Evolutionary conservation across 108 stramenopile genomes (phyloP).

Genomic region (Nannochloropsis salina): DNA sequence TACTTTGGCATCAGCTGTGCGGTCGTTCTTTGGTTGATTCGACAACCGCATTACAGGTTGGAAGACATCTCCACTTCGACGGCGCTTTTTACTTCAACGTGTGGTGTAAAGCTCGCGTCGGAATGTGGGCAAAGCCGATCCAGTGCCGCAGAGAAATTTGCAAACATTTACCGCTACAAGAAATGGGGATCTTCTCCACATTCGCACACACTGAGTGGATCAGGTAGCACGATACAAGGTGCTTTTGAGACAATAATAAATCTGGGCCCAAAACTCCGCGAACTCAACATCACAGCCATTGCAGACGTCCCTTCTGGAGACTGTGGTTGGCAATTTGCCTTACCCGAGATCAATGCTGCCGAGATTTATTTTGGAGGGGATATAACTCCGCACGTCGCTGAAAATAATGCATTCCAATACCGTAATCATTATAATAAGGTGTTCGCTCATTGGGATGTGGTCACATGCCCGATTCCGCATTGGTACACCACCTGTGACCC

Average conservation of each 20-base stretch:
- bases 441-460: neutral
- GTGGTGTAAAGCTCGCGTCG: neutral
- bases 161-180: neutral
- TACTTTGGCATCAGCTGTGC: too few relatives aligned
- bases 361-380: neutral
- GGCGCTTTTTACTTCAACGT: neutral
- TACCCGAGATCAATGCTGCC: neutral
- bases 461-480: neutral
- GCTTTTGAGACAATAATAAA: neutral
- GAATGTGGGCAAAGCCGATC: neutral
- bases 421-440: constrained; percentile 17
- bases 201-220: neutral
- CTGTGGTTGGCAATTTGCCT: neutral
- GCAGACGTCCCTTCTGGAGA: neutral
- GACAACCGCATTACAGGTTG: too few relatives aligned
- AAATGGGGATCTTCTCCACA: neutral
- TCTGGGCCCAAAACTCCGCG: neutral
- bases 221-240: neutral
- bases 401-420: neutral
- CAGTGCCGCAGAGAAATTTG: neutral
- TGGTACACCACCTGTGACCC: constrained; percentile 13
- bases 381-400: neutral
- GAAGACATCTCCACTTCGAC: too few relatives aligned
- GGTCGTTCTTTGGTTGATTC: too few relatives aligned
- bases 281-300: constrained; percentile 4